phyloP scores from a whole-genome alignment of 2,329 filamentous ascomycete species.

The Sporothrix luriei region DNA sequence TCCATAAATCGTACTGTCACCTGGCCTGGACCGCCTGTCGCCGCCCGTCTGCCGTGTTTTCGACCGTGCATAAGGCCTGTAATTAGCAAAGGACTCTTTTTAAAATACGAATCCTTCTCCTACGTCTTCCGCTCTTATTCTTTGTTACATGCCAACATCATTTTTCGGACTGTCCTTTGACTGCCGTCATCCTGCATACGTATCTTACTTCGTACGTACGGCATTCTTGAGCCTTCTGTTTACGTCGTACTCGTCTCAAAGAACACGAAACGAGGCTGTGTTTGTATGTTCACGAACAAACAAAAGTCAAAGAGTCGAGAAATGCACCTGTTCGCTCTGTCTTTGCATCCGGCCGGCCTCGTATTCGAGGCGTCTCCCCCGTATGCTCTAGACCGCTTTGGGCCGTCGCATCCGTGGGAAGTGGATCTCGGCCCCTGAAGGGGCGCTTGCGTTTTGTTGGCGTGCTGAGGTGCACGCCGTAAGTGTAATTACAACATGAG shows the following conservation, averaged over 20 bases:
- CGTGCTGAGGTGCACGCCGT: neutral
- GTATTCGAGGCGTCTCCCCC: slow-evolving; percentile 15
- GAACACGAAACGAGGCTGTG: slow-evolving; percentile 3
- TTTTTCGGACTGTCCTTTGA: neutral
- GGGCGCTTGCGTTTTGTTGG: neutral
- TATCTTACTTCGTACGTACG: no score
- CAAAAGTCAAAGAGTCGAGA: neutral
- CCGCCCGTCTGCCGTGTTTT: neutral
- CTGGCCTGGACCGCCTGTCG: neutral
- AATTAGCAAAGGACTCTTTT: slow-evolving; percentile 1
- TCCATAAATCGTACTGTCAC: neutral
- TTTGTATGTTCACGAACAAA: neutral
- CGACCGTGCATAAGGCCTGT: neutral
- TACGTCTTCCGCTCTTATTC: neutral
- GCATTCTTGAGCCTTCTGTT: neutral
- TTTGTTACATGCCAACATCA: slow-evolving; percentile 5
- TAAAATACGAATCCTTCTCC: neutral
- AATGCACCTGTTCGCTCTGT: neutral
- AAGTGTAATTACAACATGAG: no score
- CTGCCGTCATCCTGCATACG: neutral
- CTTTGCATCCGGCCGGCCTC: neutral
- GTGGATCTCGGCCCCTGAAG: slow-evolving; percentile 19
- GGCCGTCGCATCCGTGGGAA: slow-evolving; percentile 12
- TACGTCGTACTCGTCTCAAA: neutral
- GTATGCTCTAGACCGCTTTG: slow-evolving; percentile 22